These are phyloP conservation scores for Leishmania turanica DNA, from an alignment of 208 protist genomes.

Conservation along the genomic window DNA sequence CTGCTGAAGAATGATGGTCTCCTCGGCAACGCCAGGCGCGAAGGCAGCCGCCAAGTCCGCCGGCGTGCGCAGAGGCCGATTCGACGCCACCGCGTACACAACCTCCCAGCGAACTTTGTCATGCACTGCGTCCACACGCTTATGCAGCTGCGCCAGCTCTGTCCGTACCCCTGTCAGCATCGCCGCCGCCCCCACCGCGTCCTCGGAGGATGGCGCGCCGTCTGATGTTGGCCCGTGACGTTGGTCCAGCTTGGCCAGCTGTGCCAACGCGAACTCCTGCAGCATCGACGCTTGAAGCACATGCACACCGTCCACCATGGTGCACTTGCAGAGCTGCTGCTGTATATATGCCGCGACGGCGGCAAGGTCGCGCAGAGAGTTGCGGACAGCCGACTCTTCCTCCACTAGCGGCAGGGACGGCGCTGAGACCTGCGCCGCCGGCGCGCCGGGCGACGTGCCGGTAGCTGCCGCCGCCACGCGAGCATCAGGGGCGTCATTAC, in stretches of 20 bases:
- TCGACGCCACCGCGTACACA: conserved; percentile 52
- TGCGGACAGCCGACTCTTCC: background rate
- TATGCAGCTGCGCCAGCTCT: conserved; percentile 10
- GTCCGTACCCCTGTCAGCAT: background rate
- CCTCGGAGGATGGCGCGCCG: background rate
- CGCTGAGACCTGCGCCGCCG: background rate
- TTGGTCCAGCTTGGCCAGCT: conserved; percentile 3
- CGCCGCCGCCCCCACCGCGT: background rate
- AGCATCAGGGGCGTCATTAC: background rate
- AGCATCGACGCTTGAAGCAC: conserved; percentile 34
- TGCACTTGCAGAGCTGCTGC: conserved; percentile 23
- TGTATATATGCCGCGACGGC: conserved; percentile 13
- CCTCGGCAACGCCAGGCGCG: conserved; percentile 60
- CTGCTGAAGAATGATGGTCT: conserved; percentile 79
- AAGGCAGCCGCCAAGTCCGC: conserved; percentile 60
- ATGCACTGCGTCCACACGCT: conserved; percentile 24
- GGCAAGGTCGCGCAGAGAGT: conserved; percentile 13
- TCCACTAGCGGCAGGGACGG: background rate
- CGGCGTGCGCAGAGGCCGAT: conserved; percentile 52
- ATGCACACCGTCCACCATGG: conserved; percentile 40
- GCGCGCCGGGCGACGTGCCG: background rate
- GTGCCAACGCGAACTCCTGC: conserved; percentile 20
- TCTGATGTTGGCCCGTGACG: background rate
- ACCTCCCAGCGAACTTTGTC: conserved; percentile 59
- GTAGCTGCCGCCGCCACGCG: background rate